Evolutionary conservation across 768 basidiomycete species (phyloP), one percentile per base, ranked within the genome.

Genomic region (Auricularia sp.): DNA sequence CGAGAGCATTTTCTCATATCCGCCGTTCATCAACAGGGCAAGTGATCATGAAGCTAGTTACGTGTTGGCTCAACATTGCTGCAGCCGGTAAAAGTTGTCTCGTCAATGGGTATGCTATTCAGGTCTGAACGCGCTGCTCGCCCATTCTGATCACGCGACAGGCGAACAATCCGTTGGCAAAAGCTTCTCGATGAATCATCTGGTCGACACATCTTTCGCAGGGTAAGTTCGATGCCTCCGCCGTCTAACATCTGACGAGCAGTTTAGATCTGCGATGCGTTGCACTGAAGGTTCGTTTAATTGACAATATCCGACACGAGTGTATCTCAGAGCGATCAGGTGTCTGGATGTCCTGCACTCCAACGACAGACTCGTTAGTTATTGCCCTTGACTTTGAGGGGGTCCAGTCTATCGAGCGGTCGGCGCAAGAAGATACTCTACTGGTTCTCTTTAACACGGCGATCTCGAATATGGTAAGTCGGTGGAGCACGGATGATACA

Each of bases 311-410:
- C 3, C 35, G 39, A 33, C 11, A 11, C 12, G n/a, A 61, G 16
- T 29, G n/a, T 1, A 44, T 43, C 44, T 61, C 61, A 54, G 47
- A 8, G 33, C 36, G 3, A 16, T 39, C 85, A 73, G 84, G 85
- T 3, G 83, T 86, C 2, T 86, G 85, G 85, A 81, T 86, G 80
- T 85, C 84, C 0, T 82, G 83, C 7, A 84, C 85, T 1, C 86
- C 85, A 0, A 85, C 84, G 0, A 74, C 80, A 59, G 80, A 84
- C 29, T 72, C 72, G 0, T 68, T 87, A 10, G 74, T 87, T 10
- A 84, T 87, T 0, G 80, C 85, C 3, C 76, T 87, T 5, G 85
- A 87, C 66, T 87, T 87, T 56, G 85, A 87, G 78, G 85, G 86
- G 79, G 16, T 42, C 66, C 59, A 64, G 29, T 66, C 43, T 61